These are phyloP conservation scores for Penicillium sumatraense DNA, from an alignment of 2,329 filamentous ascomycete genomes.

Conservation along the genomic window DNA sequence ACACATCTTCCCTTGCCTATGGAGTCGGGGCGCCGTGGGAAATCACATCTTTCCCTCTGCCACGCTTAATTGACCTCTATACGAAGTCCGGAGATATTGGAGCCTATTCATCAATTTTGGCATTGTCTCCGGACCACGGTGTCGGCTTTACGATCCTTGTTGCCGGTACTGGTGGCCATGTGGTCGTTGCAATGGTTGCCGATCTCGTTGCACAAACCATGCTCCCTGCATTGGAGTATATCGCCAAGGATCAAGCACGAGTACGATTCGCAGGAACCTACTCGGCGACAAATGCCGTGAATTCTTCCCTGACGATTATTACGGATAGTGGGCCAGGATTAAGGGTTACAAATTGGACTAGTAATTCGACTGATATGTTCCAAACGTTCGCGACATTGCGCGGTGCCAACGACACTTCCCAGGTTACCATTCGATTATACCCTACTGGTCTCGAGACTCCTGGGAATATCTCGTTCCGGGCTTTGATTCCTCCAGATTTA, in stretches of 20 bases:
- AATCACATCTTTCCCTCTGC: slow-evolving; percentile 29
- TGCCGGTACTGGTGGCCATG: slow-evolving; percentile 19
- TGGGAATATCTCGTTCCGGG: slow-evolving; percentile 22
- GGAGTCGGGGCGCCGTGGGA: slow-evolving; percentile 53
- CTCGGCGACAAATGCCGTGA: not conserved
- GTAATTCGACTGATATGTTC: slow-evolving; percentile 25
- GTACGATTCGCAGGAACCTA: slow-evolving; percentile 25
- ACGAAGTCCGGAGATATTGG: slow-evolving; percentile 32
- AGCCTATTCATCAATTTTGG: slow-evolving; percentile 27
- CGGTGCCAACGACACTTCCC: slow-evolving; percentile 1
- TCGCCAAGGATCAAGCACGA: slow-evolving; percentile 26
- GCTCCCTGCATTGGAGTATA: slow-evolving; percentile 25
- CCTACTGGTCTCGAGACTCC: slow-evolving; percentile 24
- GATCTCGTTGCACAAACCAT: slow-evolving; percentile 22
- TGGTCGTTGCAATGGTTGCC: slow-evolving; percentile 7
- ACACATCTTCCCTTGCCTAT: slow-evolving; percentile 44
- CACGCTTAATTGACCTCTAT: slow-evolving; percentile 28
- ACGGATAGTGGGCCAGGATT: slow-evolving; percentile 27
- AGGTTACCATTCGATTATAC: slow-evolving; percentile 28
- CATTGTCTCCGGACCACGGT: slow-evolving; percentile 31
- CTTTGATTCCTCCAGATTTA: slow-evolving; percentile 15
- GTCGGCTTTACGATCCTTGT: slow-evolving; percentile 29
- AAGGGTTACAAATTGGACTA: slow-evolving; percentile 23
- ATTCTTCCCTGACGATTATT: slow-evolving; percentile 24
- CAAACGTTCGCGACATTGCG: slow-evolving; percentile 13